Conservation (phyloP, 306 rosid species). For the Dalbergia cultrata region DNA sequence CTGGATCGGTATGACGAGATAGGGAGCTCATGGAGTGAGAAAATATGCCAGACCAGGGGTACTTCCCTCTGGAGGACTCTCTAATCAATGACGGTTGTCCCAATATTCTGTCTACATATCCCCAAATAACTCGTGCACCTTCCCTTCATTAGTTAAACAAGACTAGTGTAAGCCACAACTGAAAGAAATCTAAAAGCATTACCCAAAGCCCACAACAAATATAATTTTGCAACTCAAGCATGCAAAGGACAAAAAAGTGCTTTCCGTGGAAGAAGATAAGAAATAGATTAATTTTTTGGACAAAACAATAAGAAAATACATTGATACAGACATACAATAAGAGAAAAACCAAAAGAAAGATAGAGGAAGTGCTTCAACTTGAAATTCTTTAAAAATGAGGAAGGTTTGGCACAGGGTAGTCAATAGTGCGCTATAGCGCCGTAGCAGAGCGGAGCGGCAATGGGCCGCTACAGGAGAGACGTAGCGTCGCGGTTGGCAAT, state of each 20-base stretch:
- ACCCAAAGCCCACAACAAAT: conserved; percentile 12
- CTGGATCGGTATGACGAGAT: conserved; percentile 47
- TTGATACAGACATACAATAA: not conserved
- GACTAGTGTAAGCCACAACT: conserved; percentile 32
- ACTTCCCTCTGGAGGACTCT: conserved; percentile 95
- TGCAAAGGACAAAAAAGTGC: conserved; percentile 17
- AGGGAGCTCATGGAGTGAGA: conserved; percentile 65
- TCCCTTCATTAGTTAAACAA: conserved; percentile 68
- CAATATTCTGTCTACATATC: conserved; percentile 95
- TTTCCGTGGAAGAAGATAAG: conserved; percentile 1
- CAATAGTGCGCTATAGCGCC: too few species aligned
- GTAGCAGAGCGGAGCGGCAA: too few species aligned
- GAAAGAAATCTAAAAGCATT: conserved; percentile 16
- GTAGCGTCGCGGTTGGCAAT: too few species aligned
- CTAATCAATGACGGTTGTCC: conserved; percentile 97
- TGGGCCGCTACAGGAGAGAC: too few species aligned
- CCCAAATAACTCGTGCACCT: conserved; percentile 98
- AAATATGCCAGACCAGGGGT: conserved; percentile 90
- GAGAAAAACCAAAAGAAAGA: not conserved
- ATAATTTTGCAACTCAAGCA: conserved; percentile 28
- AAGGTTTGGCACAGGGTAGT: not conserved
- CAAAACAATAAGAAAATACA: too few species aligned
- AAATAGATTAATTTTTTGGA: not conserved
- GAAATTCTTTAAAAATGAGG: conserved; percentile 3
- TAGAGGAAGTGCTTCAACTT: not conserved